These are phyloP conservation scores for Aspergillus luchuensis DNA, from an alignment of 2,329 filamentous ascomycete genomes.

Conservation along the genomic window DNA sequence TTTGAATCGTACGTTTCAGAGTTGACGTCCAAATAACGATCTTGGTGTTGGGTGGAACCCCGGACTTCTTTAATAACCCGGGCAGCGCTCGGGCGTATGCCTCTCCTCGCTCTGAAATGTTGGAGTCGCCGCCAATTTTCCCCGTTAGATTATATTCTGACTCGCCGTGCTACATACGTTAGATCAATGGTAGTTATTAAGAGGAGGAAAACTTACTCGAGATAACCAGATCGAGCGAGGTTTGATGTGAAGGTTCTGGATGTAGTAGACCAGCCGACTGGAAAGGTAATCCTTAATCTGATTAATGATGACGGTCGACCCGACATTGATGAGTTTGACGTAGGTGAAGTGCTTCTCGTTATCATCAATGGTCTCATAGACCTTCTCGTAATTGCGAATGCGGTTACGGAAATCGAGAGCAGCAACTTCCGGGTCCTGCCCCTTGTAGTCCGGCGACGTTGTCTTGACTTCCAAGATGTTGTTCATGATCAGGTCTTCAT, in stretches of 20 bases:
- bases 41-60: conserved; percentile 67
- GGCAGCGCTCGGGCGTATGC: conserved; percentile 84
- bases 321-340: conserved; percentile 95
- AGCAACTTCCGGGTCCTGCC: conserved; percentile 89
- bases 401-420: conserved; percentile 90
- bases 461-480: conserved; percentile 98
- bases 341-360: conserved; percentile 89
- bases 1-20: conserved; percentile 83
- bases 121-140: conserved; percentile 88
- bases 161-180: conserved; percentile 74
- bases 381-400: conserved; percentile 95
- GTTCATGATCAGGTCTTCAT: conserved; percentile 94
- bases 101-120: conserved; percentile 82
- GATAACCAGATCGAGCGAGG: conserved; percentile 96
- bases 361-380: conserved; percentile 90
- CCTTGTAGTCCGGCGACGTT: conserved; percentile 89
- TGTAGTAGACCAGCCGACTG: conserved; percentile 93
- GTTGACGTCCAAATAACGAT: conserved; percentile 77
- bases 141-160: conserved; percentile 89
- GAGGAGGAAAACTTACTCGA: conserved; percentile 61
- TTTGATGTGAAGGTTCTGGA: conserved; percentile 98
- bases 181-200: conserved; percentile 1
- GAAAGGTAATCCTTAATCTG: conserved; percentile 95
- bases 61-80: conserved; percentile 79
- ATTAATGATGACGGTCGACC: conserved; percentile 96